phyloP scores from a whole-genome alignment of 257 asterid genomes.

The Craterostigma plantagineum region DNA sequence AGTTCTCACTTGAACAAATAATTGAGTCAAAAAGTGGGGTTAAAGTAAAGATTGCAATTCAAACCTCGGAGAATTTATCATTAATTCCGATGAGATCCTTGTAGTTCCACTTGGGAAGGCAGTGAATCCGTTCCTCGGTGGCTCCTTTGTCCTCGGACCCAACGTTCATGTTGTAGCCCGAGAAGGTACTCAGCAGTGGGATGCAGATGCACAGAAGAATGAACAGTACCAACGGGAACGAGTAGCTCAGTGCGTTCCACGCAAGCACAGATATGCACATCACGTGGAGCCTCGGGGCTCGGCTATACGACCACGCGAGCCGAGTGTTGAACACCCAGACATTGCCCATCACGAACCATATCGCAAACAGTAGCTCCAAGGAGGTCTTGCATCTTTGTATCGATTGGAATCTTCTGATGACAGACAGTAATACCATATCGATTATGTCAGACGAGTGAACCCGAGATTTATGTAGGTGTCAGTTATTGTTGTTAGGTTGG shows the following conservation, averaged over 20 bases:
- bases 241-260: constrained; percentile 85
- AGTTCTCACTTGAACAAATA: no score
- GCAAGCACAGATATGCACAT: constrained; percentile 64
- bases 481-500: background rate
- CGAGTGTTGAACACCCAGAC: constrained; percentile 88
- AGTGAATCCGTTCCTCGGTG: constrained; percentile 53
- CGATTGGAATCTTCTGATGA: constrained; percentile 31
- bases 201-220: constrained; percentile 73
- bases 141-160: constrained; percentile 66
- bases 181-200: constrained; percentile 46
- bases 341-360: constrained; percentile 96
- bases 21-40: no score
- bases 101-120: constrained; percentile 44
- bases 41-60: no score
- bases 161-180: constrained; percentile 81
- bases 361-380: constrained; percentile 64
- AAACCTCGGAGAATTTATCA: no score
- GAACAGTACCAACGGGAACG: constrained; percentile 74
- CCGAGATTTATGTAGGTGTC: background rate
- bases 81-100: no score
- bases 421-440: background rate
- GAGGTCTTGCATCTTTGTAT: constrained; percentile 41
- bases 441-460: background rate
- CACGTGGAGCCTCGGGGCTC: constrained; percentile 64
- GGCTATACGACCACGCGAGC: constrained; percentile 41